phyloP scores from a whole-genome alignment of 2,329 filamentous ascomycete genomes.

The Coniochaeta prunicola region DNA sequence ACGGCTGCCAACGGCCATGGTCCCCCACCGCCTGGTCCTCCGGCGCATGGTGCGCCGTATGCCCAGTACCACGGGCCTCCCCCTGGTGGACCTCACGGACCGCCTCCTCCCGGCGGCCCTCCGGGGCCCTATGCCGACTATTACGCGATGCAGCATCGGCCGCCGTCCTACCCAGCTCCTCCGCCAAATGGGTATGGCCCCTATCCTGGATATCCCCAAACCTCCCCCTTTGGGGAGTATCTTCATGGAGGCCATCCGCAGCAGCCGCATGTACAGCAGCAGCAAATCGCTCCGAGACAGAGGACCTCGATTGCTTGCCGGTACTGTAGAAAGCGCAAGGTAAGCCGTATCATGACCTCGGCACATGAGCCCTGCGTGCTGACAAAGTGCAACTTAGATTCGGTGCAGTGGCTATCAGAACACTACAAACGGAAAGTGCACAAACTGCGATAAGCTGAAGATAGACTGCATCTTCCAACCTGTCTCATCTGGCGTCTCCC shows the following conservation, averaged over 20 bases:
- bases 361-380: not conserved
- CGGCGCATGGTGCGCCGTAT: conserved; percentile 9
- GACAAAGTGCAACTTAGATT: conserved; percentile 32
- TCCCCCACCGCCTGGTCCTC: conserved; percentile 17
- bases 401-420: conserved; percentile 55
- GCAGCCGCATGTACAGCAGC: conserved; percentile 40
- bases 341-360: conserved; percentile 18
- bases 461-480: conserved; percentile 57
- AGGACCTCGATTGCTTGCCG: conserved; percentile 53
- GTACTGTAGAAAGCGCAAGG: conserved; percentile 56
- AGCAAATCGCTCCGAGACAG: conserved; percentile 48
- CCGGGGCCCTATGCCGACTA: conserved; percentile 1
- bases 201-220: conserved; percentile 18
- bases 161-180: not conserved
- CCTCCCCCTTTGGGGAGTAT: conserved; percentile 20
- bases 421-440: conserved; percentile 50
- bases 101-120: not conserved
- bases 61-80: conserved; percentile 9
- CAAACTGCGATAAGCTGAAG: conserved; percentile 54
- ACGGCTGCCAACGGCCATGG: conserved; percentile 9
- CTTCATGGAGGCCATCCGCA: conserved; percentile 23
- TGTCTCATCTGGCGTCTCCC: conserved; percentile 47
- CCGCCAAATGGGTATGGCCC: conserved; percentile 17
- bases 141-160: not conserved
- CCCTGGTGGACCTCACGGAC: not conserved